These are phyloP conservation scores for Penicillium cinerascens DNA, from an alignment of 495 filamentous ascomycete genomes.

Conservation along the genomic window DNA sequence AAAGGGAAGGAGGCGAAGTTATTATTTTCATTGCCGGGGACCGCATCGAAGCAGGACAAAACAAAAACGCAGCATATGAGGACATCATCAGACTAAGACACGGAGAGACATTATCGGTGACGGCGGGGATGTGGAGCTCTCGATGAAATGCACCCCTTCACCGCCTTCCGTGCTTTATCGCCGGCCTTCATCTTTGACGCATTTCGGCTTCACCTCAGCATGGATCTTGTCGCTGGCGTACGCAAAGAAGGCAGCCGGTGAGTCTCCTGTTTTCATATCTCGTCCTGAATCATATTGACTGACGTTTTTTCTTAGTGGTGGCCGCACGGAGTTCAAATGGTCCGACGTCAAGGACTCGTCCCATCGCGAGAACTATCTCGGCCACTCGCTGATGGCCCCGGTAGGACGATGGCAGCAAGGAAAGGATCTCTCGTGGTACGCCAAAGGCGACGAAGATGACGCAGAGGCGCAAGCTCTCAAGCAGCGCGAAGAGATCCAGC, in stretches of 20 bases:
- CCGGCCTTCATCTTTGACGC: not conserved
- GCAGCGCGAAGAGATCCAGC: slow-evolving; percentile 69
- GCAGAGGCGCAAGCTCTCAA: slow-evolving; percentile 59
- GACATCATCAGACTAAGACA: slow-evolving; percentile 19
- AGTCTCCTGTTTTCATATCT: slow-evolving; percentile 2
- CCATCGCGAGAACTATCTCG: slow-evolving; percentile 96
- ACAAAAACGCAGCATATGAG: slow-evolving; percentile 1
- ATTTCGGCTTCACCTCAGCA: slow-evolving; percentile 33
- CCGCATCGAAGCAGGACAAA: not conserved
- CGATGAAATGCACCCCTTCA: slow-evolving; percentile 20
- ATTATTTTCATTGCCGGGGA: slow-evolving; percentile 22
- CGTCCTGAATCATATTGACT: slow-evolving; percentile 1
- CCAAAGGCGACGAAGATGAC: slow-evolving; percentile 58
- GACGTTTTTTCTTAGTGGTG: slow-evolving; percentile 56
- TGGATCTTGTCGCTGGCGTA: slow-evolving; percentile 92
- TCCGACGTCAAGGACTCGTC: slow-evolving; percentile 81
- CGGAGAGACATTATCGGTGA: slow-evolving; percentile 9
- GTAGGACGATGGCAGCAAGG: slow-evolving; percentile 95
- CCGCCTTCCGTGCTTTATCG: slow-evolving; percentile 14
- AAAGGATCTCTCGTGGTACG: slow-evolving; percentile 86
- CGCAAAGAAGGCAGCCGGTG: slow-evolving; percentile 87
- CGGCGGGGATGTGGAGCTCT: slow-evolving; percentile 12
- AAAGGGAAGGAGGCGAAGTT: not conserved
- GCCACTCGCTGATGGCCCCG: slow-evolving; percentile 90
- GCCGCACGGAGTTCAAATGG: slow-evolving; percentile 92